Base-by-base conservation (phyloP, 805 yeast genomes). In the Wickerhamiella galacta region DNA sequence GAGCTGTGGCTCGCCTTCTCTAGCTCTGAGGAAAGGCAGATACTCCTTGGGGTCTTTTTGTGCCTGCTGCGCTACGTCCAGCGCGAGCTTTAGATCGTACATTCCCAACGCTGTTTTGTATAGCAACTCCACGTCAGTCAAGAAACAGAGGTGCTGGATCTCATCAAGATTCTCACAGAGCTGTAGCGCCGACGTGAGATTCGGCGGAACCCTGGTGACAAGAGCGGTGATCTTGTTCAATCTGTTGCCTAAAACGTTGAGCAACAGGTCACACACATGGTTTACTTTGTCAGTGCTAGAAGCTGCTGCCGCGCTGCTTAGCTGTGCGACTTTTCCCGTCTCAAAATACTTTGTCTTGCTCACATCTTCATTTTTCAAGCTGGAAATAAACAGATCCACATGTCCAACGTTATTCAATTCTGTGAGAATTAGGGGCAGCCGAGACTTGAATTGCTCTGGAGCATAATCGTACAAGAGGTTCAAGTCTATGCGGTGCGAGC, bases 31-130 rank as follows among this genome's bases (percentile, higher is more conserved):
- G 54, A 90, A 90, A 32, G 98, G 95, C 33, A 90, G 59, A 45
- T 90, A 90, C 54, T 90, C 99, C 48, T 85, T 82, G 16, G 99
- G 99, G 57, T 90, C 99, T 64, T 77, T 85, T 54, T 87, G 96
- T 0, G 95, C 83, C 48, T 83, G 90, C 52, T 92, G 96, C 0
- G 98, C 98, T 38, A 90, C 74, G 9, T 68, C 64, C 36, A 90
- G 63, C 0, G 96, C 70, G 46, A 87, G 60, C 36, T 74, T 73
- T 26, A 90, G 73, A 50, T 90, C 77, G 48, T 90, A 90, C 15
- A 78, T 58, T 2, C 92, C 77, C 37, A 90, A 64, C 0, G 95
- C 78, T 14, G 75, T 72, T 30, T 73, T 66, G 55, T 87, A 90
- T 15, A 90, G 63, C 39, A 69, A 60, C 48, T 82, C 82, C 23